phyloP scores from a whole-genome alignment of 495 filamentous ascomycete genomes.

The Durotheca rogersii region DNA sequence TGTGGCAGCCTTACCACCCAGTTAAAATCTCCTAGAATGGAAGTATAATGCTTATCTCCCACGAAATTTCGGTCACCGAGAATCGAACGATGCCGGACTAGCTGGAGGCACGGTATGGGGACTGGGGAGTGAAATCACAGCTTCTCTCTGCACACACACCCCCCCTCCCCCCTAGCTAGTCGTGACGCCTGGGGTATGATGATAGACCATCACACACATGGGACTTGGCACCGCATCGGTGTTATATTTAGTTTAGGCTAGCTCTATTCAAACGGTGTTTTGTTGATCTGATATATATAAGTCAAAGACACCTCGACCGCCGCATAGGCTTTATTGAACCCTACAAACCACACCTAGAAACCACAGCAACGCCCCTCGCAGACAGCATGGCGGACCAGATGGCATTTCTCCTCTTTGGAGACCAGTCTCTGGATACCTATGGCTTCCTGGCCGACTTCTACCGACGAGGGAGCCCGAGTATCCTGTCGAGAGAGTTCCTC shows the following conservation, averaged over 20 bases:
- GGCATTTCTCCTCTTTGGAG: slow-evolving; percentile 66
- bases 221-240: slow-evolving; percentile 19
- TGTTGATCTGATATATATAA: slow-evolving; percentile 36
- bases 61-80: slow-evolving; percentile 48
- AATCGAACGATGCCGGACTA: slow-evolving; percentile 33
- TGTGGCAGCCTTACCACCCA: slow-evolving; percentile 38
- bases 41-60: slow-evolving; percentile 42
- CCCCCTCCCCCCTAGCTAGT: slow-evolving; percentile 8
- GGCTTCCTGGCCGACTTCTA: slow-evolving; percentile 62
- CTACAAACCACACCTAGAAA: slow-evolving; percentile 14
- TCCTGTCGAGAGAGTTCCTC: slow-evolving; percentile 65
- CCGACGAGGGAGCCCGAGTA: slow-evolving; percentile 61
- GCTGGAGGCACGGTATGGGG: slow-evolving; percentile 19
- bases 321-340: slow-evolving; percentile 12
- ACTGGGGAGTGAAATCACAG: slow-evolving; percentile 25
- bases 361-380: slow-evolving; percentile 19
- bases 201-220: slow-evolving; percentile 27
- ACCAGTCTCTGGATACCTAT: slow-evolving; percentile 75
- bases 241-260: slow-evolving; percentile 35
- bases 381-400: slow-evolving; percentile 46
- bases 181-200: slow-evolving; percentile 18
- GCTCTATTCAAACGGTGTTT: slow-evolving; percentile 13
- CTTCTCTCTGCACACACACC: slow-evolving; percentile 22
- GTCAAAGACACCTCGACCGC: slow-evolving; percentile 27
- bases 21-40: slow-evolving; percentile 37